Evolutionary conservation across 345 rosid species (phyloP), one percentile per base, ranked within the genome.

Genomic region (Eutrema heterophyllum): DNA sequence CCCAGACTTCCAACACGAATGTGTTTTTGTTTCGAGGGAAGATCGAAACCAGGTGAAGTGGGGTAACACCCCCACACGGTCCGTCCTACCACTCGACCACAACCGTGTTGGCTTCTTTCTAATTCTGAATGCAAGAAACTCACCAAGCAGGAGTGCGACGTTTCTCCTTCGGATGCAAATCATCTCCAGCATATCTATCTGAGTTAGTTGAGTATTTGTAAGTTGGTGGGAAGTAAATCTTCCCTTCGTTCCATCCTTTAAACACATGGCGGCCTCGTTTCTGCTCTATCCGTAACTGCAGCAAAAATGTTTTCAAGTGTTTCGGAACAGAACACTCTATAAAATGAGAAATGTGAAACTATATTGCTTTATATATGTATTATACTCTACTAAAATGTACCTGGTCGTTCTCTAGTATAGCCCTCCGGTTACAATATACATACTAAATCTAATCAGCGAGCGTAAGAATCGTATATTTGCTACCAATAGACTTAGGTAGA

Each of bases 351-450:
- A 32, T 18, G 40, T 3, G 0, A 32, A 71, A 70, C 50, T 68
- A 13, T 39, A 11, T 14, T 1, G 5, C n/a, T 13, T 15, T 71
- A 15, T 56, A 56, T 32, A 24, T 43, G 63, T 8, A 43, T 9
- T n/a, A 9, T 5, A 40, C 5, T 64, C 4, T 14, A 39, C 48
- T 15, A 36, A 21, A 30, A 4, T 45, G 56, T 77, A 83, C 99
- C 94, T 95, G 99, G 56, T 95, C 99, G 49, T 90, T 95, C 77
- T 90, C 89, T 70, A 95, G 82, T 68, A 95, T 75, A 13, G 94
- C 97, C 58, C 99, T 87, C 99, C 99, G 90, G 81, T 90, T 92
- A n/a, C n/a, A n/a, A n/a, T n/a, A n/a, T n/a, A n/a, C n/a, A n/a
- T n/a, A n/a, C n/a, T n/a, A n/a, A n/a, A n/a, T n/a, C n/a, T n/a